These are phyloP conservation scores for Fusarium austroafricanum DNA, from an alignment of 2,329 filamentous ascomycete genomes.

Conservation along the genomic window DNA sequence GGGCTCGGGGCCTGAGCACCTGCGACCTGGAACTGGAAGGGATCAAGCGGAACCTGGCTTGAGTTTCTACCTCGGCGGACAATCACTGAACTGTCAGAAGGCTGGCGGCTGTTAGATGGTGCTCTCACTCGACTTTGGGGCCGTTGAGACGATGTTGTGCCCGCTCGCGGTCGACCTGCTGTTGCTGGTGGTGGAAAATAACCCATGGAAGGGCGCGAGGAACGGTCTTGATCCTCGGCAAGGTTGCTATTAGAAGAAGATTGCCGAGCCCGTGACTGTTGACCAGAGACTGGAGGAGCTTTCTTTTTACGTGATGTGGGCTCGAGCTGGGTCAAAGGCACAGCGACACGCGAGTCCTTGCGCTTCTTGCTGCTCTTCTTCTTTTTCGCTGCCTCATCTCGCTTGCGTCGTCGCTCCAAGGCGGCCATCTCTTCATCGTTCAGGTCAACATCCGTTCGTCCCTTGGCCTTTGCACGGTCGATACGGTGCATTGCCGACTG, in stretches of 20 bases:
- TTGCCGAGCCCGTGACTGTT: constrained; percentile 54
- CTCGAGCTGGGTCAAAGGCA: constrained; percentile 66
- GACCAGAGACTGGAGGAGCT: constrained; percentile 35
- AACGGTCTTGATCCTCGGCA: constrained; percentile 51
- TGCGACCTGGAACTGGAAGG: constrained; percentile 65
- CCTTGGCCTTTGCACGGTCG: constrained; percentile 78
- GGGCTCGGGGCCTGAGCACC: constrained; percentile 55
- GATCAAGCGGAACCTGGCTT: constrained; percentile 53
- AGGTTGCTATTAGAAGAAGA: constrained; percentile 53
- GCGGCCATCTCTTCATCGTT: constrained; percentile 84
- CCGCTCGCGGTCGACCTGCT: constrained; percentile 56
- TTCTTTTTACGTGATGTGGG: constrained; percentile 54
- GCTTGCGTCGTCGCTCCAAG: constrained; percentile 74
- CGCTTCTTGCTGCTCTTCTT: constrained; percentile 53
- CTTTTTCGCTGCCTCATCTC: constrained; percentile 57
- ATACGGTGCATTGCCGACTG: constrained; percentile 85
- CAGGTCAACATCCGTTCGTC: constrained; percentile 82
- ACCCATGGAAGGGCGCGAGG: constrained; percentile 61
- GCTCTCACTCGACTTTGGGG: constrained; percentile 51
- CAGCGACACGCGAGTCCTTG: constrained; percentile 62
- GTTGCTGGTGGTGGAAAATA: constrained; percentile 62
- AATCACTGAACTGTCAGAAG: constrained; percentile 57
- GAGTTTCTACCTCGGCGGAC: constrained; percentile 50
- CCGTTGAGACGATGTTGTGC: constrained; percentile 55
- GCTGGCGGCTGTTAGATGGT: constrained; percentile 53